Conservation (phyloP, 2,329 filamentous ascomycete species). For the Phaeomoniella chlamydospora region DNA sequence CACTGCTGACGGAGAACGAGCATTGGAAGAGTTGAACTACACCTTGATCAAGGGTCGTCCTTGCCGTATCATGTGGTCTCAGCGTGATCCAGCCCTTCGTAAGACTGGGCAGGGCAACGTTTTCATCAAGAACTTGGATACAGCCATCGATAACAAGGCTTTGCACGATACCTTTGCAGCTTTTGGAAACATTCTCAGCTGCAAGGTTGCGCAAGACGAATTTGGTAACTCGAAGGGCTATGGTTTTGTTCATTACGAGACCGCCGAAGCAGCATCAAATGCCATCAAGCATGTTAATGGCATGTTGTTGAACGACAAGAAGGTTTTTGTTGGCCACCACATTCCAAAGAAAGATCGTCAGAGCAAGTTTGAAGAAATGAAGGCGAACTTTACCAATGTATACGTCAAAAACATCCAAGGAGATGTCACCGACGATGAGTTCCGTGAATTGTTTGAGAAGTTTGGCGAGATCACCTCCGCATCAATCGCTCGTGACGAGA, state of each 20-base stretch:
- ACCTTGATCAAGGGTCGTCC: constrained; percentile 97
- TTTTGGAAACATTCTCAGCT: constrained; percentile 97
- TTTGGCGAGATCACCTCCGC: constrained; percentile 92
- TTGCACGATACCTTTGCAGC: constrained; percentile 98
- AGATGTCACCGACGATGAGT: constrained; percentile 83
- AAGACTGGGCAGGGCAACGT: constrained; percentile 99
- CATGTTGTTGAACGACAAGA: constrained; percentile 99
- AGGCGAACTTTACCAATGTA: constrained; percentile 99
- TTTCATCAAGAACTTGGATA: constrained; percentile 99
- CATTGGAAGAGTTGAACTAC: constrained; percentile 98
- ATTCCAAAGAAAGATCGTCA: constrained; percentile 99
- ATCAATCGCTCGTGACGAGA: constrained; percentile 79
- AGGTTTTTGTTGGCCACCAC: constrained; percentile 98
- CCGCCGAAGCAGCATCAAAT: constrained; percentile 86
- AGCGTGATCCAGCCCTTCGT: constrained; percentile 95
- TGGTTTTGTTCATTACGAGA: constrained; percentile 99
- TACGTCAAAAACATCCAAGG: constrained; percentile 95
- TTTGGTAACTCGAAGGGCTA: constrained; percentile 95
- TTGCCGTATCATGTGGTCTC: constrained; percentile 99
- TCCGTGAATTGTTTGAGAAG: constrained; percentile 82
- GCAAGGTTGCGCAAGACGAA: constrained; percentile 99
- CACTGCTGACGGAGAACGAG: constrained; percentile 89
- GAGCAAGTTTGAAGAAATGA: constrained; percentile 99
- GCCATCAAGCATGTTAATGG: constrained; percentile 99
- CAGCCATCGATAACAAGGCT: constrained; percentile 99